A percentile compares a stretch with the other conserved stretches of the same genome.
Evolutionary conservation across 345 rosid species (phyloP).

Genomic region (Citrus medica): DNA sequence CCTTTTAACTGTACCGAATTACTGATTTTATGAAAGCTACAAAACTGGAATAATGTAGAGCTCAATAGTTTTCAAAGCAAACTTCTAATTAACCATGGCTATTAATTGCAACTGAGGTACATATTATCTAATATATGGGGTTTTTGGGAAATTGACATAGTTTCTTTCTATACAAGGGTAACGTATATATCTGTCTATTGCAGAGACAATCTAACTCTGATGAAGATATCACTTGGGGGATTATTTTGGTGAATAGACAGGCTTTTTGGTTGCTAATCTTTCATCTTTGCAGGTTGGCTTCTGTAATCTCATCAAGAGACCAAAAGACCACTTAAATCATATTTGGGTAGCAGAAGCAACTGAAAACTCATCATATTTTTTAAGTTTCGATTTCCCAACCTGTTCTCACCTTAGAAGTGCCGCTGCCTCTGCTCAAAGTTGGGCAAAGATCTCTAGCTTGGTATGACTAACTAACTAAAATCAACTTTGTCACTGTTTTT

Average conservation of each 20-base stretch:
- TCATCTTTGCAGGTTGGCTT: constrained; percentile 65
- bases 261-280: background rate
- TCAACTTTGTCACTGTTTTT: background rate
- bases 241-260: background rate
- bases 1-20: background rate
- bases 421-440: constrained; percentile 42
- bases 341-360: constrained; percentile 88
- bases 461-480: constrained; percentile 27
- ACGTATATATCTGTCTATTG: background rate
- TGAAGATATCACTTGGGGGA: background rate
- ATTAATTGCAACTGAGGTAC: background rate
- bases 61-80: background rate
- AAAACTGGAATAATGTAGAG: background rate
- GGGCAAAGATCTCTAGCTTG: constrained; percentile 65
- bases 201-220: background rate
- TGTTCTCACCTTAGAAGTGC: constrained; percentile 67
- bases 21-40: constrained; percentile 8
- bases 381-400: constrained; percentile 39
- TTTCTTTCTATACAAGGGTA: background rate
- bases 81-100: background rate
- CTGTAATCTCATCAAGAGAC: constrained; percentile 72
- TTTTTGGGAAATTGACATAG: background rate
- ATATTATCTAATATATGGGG: background rate
- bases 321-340: constrained; percentile 63
- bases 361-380: constrained; percentile 64